Conservation (phyloP, 257 asterid species). For the Coffea eugenioides region DNA sequence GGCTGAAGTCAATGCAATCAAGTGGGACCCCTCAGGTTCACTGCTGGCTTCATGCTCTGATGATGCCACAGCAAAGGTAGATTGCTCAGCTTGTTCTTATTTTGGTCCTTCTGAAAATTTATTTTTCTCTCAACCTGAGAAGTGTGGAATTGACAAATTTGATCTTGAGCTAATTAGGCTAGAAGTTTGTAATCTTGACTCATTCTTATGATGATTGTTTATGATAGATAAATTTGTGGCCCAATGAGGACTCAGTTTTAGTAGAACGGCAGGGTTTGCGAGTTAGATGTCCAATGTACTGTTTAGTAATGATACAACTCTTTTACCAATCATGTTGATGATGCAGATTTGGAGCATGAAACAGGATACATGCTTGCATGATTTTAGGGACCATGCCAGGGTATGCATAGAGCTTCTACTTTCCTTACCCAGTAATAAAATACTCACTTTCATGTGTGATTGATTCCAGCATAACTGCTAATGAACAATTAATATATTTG, state of each 20-base stretch:
- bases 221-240: background rate
- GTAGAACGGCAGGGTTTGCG: background rate
- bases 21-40: slow-evolving; percentile 97
- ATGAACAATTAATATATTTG: slow-evolving; percentile 22
- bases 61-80: slow-evolving; percentile 91
- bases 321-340: slow-evolving; percentile 18
- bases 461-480: slow-evolving; percentile 7
- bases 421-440: background rate
- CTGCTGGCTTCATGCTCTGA: slow-evolving; percentile 97
- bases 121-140: background rate
- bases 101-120: background rate
- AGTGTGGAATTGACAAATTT: background rate
- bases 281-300: background rate
- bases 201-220: background rate
- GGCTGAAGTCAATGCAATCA: slow-evolving; percentile 97
- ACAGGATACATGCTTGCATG: slow-evolving; percentile 78
- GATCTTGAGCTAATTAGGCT: background rate
- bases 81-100: background rate
- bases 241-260: background rate
- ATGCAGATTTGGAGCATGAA: slow-evolving; percentile 92
- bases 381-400: slow-evolving; percentile 75
- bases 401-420: slow-evolving; percentile 34
- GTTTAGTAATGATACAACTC: slow-evolving; percentile 6
- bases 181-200: background rate
- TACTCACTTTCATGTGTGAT: slow-evolving; percentile 7